Evolutionary conservation across 1,139 yeast genomes (phyloP).

Genomic region (Debaryomyces robertsiae): DNA sequence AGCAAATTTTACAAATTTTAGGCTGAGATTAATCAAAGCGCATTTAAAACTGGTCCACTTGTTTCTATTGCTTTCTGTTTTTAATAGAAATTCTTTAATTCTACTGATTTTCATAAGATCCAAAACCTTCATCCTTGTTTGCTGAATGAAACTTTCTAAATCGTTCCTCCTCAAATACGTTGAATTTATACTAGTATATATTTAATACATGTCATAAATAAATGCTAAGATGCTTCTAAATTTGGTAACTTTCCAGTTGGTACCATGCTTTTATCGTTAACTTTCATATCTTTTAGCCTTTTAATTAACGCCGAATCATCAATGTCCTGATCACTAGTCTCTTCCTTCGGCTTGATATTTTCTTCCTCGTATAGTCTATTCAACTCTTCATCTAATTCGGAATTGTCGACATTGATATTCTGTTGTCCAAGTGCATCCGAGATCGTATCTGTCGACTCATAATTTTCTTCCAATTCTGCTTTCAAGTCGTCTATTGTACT

Average conservation of each 20-base stretch:
- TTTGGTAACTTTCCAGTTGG: not conserved
- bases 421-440: constrained; percentile 32
- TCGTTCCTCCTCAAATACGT: not conserved
- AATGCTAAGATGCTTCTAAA: not conserved
- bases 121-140: not conserved
- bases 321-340: too few species aligned
- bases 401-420: constrained; percentile 36
- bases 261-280: not conserved
- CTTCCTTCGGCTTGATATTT: not conserved
- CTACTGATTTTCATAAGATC: constrained; percentile 5
- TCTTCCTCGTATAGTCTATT: constrained; percentile 7
- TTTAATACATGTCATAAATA: constrained; percentile 9
- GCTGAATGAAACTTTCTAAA: not conserved
- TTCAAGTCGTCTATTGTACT: constrained; percentile 38
- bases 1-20: constrained; percentile 65
- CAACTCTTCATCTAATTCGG: constrained; percentile 26
- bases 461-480: constrained; percentile 44
- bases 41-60: constrained; percentile 1
- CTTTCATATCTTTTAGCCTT: constrained; percentile 9
- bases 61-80: constrained; percentile 3
- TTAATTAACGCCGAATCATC: constrained; percentile 6
- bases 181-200: constrained; percentile 5
- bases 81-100: constrained; percentile 3
- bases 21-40: constrained; percentile 27
- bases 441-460: constrained; percentile 35